Percentiles rank a stretch among this genome's conserved stretches.
Conservation (phyloP, 805 yeast genomes). For the fission yeast (Schizosaccharomyces pombe) region DNA sequence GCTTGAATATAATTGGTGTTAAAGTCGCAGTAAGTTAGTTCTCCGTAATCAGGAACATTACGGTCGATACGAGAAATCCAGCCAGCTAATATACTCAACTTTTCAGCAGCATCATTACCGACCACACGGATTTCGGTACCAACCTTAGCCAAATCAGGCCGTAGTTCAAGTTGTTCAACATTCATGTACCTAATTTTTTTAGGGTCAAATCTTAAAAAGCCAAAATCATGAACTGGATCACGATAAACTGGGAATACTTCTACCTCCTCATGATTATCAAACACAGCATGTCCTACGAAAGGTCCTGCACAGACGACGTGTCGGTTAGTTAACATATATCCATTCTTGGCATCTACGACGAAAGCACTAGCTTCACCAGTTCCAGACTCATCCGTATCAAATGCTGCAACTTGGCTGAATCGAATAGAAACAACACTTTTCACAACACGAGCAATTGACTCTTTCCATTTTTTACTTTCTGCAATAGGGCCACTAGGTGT, state of each 20-base stretch:
- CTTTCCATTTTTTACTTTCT: constrained; percentile 35
- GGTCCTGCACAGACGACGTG: constrained; percentile 95
- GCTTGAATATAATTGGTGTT: constrained; percentile 88
- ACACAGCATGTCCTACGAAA: constrained; percentile 71
- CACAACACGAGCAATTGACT: constrained; percentile 59
- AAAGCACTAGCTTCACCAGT: constrained; percentile 90
- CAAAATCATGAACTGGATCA: constrained; percentile 91
- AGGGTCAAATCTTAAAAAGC: constrained; percentile 64
- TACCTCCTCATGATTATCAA: constrained; percentile 85
- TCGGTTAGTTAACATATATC: constrained; percentile 69
- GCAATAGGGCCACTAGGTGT: not conserved
- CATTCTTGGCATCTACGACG: constrained; percentile 61
- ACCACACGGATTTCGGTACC: constrained; percentile 86
- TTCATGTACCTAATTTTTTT: constrained; percentile 45
- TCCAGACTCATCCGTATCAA: constrained; percentile 62
- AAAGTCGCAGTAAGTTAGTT: constrained; percentile 69
- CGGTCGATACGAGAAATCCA: constrained; percentile 65
- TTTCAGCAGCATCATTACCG: constrained; percentile 93
- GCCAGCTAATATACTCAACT: constrained; percentile 68
- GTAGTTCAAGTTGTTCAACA: constrained; percentile 38
- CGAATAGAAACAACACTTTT: constrained; percentile 73
- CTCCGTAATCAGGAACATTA: constrained; percentile 86
- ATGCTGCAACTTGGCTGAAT: constrained; percentile 63
- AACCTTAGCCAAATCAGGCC: constrained; percentile 50
- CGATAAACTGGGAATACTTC: constrained; percentile 61